These are phyloP conservation scores for Anisodus tanguticus DNA, from an alignment of 257 asterid species.

Conservation along the genomic window DNA sequence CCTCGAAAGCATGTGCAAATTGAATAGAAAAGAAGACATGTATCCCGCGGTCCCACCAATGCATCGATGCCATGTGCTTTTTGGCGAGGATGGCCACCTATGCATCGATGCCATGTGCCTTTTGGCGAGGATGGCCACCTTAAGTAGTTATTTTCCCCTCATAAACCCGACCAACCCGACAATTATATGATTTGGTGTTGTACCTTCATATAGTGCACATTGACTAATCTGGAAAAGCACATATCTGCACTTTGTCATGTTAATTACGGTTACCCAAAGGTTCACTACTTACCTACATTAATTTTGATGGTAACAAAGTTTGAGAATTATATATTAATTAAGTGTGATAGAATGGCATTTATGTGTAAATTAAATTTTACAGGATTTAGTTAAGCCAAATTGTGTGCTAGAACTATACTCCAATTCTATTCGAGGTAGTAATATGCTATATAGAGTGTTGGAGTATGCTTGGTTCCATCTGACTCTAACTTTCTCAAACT, in stretches of 20 bases:
- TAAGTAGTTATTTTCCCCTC: background rate
- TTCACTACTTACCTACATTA: background rate
- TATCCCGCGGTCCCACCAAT: background rate
- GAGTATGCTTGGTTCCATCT: too few species aligned
- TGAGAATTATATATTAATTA: background rate
- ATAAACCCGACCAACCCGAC: background rate
- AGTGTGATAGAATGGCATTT: too few species aligned
- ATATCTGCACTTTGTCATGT: background rate
- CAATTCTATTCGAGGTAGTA: too few species aligned
- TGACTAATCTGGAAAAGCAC: background rate
- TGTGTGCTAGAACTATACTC: too few species aligned
- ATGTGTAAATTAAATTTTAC: too few species aligned
- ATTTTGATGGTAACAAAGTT: background rate
- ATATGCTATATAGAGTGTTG: too few species aligned
- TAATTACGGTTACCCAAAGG: background rate
- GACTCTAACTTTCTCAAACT: too few species aligned
- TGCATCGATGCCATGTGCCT: background rate
- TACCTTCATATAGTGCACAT: background rate
- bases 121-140: background rate
- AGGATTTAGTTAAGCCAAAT: too few species aligned
- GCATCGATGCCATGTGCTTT: slow-evolving; percentile 2
- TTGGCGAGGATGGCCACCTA: background rate
- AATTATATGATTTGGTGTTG: background rate
- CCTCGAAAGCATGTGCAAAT: background rate
- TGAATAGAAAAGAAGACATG: background rate